Conservation (phyloP, 1,284 basidiomycete genomes). For the Ustilago crameri region DNA sequence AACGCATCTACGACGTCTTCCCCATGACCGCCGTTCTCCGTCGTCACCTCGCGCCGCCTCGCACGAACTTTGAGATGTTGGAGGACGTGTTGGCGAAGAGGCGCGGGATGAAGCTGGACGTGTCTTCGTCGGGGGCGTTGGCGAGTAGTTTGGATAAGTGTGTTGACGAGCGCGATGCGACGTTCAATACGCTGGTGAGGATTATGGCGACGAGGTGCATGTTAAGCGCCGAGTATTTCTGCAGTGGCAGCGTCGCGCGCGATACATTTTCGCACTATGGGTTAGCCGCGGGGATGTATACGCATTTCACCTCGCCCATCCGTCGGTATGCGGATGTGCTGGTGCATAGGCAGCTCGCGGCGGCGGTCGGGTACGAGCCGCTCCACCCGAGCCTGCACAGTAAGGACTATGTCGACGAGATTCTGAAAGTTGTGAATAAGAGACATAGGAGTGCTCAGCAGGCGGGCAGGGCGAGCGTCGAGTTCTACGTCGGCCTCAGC, state of each 20-base stretch:
- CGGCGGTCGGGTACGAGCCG: conserved; percentile 85
- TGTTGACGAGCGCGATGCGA: conserved; percentile 73
- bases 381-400: conserved; percentile 88
- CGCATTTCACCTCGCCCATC: conserved; percentile 82
- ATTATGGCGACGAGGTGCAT: conserved; percentile 99
- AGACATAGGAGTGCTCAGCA: conserved; percentile 96
- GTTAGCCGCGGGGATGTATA: conserved; percentile 94
- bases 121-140: conserved; percentile 89
- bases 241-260: conserved; percentile 88
- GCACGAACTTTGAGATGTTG: conserved; percentile 93
- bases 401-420: conserved; percentile 86
- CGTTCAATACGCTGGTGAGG: conserved; percentile 96
- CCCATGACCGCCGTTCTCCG: conserved; percentile 94
- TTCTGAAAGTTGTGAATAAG: conserved; percentile 87
- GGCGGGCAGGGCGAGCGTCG: conserved; percentile 92
- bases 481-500: conserved; percentile 95
- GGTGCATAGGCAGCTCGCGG: conserved; percentile 90
- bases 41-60: conserved; percentile 92
- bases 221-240: conserved; percentile 98
- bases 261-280: conserved; percentile 98
- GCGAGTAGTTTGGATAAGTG: conserved; percentile 89
- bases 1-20: conserved; percentile 91
- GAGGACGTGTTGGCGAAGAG: conserved; percentile 91
- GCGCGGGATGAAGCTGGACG: conserved; percentile 85
- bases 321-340: conserved; percentile 78